phyloP scores from a whole-genome alignment of 768 basidiomycete species.

The Podaxis pistillaris region DNA sequence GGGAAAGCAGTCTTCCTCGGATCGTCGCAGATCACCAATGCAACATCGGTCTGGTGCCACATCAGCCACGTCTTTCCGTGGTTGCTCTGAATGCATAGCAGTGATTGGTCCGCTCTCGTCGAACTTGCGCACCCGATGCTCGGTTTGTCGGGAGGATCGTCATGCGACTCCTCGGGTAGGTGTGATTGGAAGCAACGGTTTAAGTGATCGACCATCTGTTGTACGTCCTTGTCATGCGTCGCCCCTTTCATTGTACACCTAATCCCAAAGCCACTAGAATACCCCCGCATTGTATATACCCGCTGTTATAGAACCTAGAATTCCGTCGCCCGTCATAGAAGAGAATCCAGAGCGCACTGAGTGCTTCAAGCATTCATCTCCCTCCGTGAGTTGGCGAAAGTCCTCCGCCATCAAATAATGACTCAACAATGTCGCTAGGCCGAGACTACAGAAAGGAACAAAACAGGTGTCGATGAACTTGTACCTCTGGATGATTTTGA shows the following conservation, averaged over 20 bases:
- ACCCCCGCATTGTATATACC: background rate
- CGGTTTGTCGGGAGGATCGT: background rate
- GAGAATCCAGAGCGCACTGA: background rate
- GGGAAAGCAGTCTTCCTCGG: background rate
- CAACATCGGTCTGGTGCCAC: background rate
- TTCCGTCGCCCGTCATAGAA: background rate
- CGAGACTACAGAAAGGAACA: background rate
- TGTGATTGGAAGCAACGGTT: background rate
- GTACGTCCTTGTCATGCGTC: background rate
- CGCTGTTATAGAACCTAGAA: background rate
- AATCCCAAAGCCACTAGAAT: background rate
- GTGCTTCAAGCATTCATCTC: background rate
- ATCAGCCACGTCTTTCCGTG: background rate
- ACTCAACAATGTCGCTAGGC: background rate
- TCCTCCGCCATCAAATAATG: background rate
- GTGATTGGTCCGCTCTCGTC: background rate
- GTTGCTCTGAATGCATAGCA: background rate
- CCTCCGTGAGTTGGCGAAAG: background rate
- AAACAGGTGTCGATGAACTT: background rate
- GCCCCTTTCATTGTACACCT: background rate
- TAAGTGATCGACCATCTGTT: background rate
- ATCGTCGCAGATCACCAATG: background rate
- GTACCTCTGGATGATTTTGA: background rate
- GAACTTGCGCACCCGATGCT: background rate
- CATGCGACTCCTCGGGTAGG: background rate